phyloP scores from a whole-genome alignment of 1,284 basidiomycete genomes.

The Boletus sp. region DNA sequence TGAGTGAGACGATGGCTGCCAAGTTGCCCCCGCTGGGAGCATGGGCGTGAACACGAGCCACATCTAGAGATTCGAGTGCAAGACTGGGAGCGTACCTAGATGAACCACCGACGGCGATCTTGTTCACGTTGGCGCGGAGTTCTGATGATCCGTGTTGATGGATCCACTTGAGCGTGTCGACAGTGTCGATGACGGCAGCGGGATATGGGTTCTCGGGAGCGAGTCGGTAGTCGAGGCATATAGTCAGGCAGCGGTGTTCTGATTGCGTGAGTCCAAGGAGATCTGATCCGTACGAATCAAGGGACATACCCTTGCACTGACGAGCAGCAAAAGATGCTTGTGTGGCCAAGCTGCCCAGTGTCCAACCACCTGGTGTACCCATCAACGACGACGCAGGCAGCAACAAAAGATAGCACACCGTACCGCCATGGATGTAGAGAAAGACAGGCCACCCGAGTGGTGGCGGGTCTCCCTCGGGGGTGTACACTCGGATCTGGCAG shows the following conservation, averaged over 20 bases:
- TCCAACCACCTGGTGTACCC: slow-evolving; percentile 59
- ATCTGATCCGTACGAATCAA: neutral
- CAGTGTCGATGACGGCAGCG: slow-evolving; percentile 72
- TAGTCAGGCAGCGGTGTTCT: slow-evolving; percentile 48
- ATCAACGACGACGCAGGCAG: neutral
- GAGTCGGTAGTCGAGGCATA: slow-evolving; percentile 75
- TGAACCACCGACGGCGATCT: slow-evolving; percentile 65
- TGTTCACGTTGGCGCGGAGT: slow-evolving; percentile 46
- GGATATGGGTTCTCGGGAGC: slow-evolving; percentile 78
- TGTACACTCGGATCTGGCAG: slow-evolving; percentile 58
- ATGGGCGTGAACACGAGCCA: too few species aligned
- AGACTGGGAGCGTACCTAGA: slow-evolving; percentile 53
- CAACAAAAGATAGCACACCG: neutral
- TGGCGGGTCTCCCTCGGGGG: slow-evolving; percentile 50
- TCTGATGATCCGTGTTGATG: slow-evolving; percentile 45
- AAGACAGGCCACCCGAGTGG: slow-evolving; percentile 22
- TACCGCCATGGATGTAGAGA: slow-evolving; percentile 21
- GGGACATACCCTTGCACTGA: slow-evolving; percentile 30
- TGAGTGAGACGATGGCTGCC: slow-evolving; percentile 67
- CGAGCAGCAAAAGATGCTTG: slow-evolving; percentile 54
- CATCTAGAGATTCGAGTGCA: too few species aligned
- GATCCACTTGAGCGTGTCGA: slow-evolving; percentile 70
- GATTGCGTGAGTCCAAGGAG: neutral
- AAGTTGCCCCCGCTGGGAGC: slow-evolving; percentile 67
- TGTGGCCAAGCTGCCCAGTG: slow-evolving; percentile 61